Base-by-base conservation (phyloP, 495 filamentous ascomycete genomes). In the Acidiella bohemica region DNA sequence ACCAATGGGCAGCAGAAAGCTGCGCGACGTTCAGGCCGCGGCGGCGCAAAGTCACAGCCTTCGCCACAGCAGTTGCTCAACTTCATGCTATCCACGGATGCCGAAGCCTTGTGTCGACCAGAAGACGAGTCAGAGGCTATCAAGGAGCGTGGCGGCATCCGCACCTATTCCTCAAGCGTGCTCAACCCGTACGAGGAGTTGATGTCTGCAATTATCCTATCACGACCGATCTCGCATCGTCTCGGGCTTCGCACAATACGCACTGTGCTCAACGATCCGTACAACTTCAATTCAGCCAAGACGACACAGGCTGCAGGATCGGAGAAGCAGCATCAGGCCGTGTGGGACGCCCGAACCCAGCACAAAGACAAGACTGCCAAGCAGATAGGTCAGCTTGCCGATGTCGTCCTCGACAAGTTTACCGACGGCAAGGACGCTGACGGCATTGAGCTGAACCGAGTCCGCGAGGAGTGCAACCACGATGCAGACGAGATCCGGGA, bases 111-210 rank as follows among this genome's bases (percentile, higher is more conserved):
- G 24, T 59, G 57, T 46, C 46, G 50, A 8, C 59, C 59, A 1
- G 48, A 53, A 10, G 59, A 61, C 32, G 59, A 61, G 36, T 29
- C 35, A 2, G 28, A 46, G 18, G 46, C 41, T 20, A 46, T 56
- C n/a, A n/a, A 46, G 7, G 16, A 32, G 2, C 46, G 42, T 10
- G 47, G 51, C 18, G 30, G 47, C 12, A 38, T 49, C 30, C 39
- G 40, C 11, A 55, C 36, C 10, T 61, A 61, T 39, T 49, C 48
- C 16, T 39, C 48, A 14, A 44, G 46, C 9, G 37, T 33, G 6
- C 41, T 61, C 24, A 56, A 43, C 14, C 53, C 59, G 1, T 59
- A 58, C 35, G 55, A 61, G 47, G 57, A 61, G 20, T 41, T 61
- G 1, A 41, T 59, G 11, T 51, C 47, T 31, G 59, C 59, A 10